A percentile compares a stretch with the other conserved stretches of the same genome.
These are phyloP conservation scores for Teunomyces funiuensis DNA, from an alignment of 805 yeast species.

Conservation along the genomic window DNA sequence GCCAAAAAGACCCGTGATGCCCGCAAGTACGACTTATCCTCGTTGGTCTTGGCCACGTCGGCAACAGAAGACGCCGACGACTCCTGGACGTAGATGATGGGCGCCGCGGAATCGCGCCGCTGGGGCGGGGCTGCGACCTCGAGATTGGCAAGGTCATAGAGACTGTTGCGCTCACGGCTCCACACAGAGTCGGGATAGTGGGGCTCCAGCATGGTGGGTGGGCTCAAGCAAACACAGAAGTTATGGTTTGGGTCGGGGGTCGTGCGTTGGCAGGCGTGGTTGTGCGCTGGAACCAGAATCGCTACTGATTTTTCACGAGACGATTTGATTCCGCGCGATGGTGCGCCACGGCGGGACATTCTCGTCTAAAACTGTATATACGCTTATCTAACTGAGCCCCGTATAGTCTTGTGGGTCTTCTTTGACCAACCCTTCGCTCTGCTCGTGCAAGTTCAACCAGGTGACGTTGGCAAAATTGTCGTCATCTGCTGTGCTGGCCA, in stretches of 20 bases:
- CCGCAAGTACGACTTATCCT: conserved; percentile 8
- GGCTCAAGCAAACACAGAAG: too few relatives aligned
- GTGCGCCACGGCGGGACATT: too few relatives aligned
- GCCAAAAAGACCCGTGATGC: conserved; percentile 20
- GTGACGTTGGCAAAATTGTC: conserved; percentile 46
- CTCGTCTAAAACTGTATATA: too few relatives aligned
- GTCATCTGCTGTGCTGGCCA: conserved; percentile 17
- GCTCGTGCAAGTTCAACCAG: conserved; percentile 70
- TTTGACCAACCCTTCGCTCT: conserved; percentile 54
- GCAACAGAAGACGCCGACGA: not conserved
- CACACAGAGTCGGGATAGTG: not conserved
- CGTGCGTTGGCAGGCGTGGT: too few relatives aligned
- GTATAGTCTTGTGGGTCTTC: conserved; percentile 34
- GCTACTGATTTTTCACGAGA: too few relatives aligned
- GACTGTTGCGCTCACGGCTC: not conserved
- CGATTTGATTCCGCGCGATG: too few relatives aligned
- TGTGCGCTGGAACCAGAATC: too few relatives aligned
- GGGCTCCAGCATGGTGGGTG: conserved; percentile 7
- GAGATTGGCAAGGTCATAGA: conserved; percentile 1
- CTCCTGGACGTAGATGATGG: not conserved
- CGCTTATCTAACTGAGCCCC: conserved; percentile 2
- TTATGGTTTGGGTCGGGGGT: not conserved
- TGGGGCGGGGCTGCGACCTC: not conserved
- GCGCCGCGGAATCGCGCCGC: not conserved
- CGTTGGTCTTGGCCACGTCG: conserved; percentile 5